Evolutionary conservation across 768 basidiomycete species (phyloP), one percentile per base, ranked within the genome.

Genomic region (Pleurotus giganteus): DNA sequence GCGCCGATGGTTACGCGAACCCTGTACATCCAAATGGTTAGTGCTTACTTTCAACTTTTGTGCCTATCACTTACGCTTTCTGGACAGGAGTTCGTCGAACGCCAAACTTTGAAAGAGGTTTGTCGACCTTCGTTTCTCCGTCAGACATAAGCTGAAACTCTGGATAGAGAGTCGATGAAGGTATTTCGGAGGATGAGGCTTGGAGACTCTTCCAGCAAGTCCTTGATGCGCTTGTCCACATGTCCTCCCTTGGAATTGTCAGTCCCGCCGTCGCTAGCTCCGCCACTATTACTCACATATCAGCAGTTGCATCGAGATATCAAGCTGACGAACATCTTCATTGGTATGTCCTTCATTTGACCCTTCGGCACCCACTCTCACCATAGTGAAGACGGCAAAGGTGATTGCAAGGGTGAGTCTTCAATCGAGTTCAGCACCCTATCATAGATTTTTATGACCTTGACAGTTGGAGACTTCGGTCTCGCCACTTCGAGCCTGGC

Each of bases 11-110:
- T 77, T 41, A 71, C 74, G 15, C 67, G 89, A 56, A 92, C 88
- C 6, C 72, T 97, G 17, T 98, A 96, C 64, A 98, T 98, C 51
- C 93, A 96, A 68, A 98, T 98, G 94, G 91, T 89, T 34, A 29
- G 74, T 47, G n/a, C 29, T 44, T 5, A 17, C 27, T 44, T 32
- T 15, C 31, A 29, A 12, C 17, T 8, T 13, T 19, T 34, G 21
- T 5, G 44, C 11, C 28, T 37, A 15, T 39, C 19, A 47, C 27
- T 58, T 21, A 49, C 51, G n/a, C 53, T 27, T 21, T 28, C 63
- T 57, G 37, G 31, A 41, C 54, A 92, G 89, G 92, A 94, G 70
- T 94, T 90, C 61, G 92, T 94, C 7, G 92, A 94, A 67, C 80
- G 89, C 21, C 93, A 96, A 71, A 98, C 94, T 0, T 68, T 98